These are phyloP conservation scores for Vinca minor DNA, from an alignment of 257 asterid species.

Conservation along the genomic window DNA sequence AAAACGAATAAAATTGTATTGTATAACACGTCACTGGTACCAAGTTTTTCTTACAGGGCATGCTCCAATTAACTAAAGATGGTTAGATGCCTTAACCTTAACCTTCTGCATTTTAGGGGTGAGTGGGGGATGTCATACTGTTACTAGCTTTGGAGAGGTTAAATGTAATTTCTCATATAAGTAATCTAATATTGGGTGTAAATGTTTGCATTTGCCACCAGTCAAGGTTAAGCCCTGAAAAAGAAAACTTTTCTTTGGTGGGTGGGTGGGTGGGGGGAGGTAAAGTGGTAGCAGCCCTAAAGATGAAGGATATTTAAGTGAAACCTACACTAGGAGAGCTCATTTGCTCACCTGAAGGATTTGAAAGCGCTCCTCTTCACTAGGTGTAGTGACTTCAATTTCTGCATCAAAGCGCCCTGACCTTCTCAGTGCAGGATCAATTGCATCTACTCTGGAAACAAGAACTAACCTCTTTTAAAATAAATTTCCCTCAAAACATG, in stretches of 20 bases:
- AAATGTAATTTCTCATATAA: no score
- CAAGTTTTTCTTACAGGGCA: no score
- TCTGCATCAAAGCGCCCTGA: slow-evolving; percentile 93
- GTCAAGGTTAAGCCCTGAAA: no score
- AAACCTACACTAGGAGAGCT: background rate
- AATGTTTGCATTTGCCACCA: no score
- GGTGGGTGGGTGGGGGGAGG: no score
- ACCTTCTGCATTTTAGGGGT: no score
- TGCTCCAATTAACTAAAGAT: background rate
- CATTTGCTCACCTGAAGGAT: slow-evolving; percentile 50
- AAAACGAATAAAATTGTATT: no score
- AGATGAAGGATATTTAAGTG: background rate
- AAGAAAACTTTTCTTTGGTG: no score
- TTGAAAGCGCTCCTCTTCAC: slow-evolving; percentile 68
- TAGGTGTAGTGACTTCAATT: slow-evolving; percentile 88
- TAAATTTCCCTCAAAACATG: background rate
- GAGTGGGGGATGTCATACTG: no score
- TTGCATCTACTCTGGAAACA: slow-evolving; percentile 60
- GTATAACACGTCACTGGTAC: background rate
- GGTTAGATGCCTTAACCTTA: background rate
- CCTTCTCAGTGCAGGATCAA: slow-evolving; percentile 93
- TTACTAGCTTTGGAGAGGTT: no score
- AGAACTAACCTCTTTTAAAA: slow-evolving; percentile 4
- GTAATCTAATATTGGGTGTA: no score
- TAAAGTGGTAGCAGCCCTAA: background rate